phyloP scores from a whole-genome alignment of 148 eudicot genomes.

The Oxyria digyna region DNA sequence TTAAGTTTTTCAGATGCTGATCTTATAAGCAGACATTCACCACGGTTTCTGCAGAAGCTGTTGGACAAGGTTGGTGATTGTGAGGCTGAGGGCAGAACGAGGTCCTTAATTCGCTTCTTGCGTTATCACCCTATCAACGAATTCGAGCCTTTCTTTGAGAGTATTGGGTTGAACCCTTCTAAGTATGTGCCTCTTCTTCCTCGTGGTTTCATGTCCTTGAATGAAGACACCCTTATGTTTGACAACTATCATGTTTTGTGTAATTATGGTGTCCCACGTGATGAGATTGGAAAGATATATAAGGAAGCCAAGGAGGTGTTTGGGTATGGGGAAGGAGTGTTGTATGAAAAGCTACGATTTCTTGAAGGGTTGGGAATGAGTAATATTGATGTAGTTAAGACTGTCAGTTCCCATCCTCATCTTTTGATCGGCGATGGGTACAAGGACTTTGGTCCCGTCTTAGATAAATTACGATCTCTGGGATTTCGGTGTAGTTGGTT shows the following conservation, averaged over 20 bases:
- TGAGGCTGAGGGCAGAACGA: not conserved
- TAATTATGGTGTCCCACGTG: constrained; percentile 1
- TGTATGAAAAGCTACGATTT: not conserved
- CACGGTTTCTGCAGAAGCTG: constrained; percentile 5
- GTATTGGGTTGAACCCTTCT: constrained; percentile 8
- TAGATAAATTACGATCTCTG: constrained; percentile 22
- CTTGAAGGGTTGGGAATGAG: constrained; percentile 4
- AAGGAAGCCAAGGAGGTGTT: constrained; percentile 5
- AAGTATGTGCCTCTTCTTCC: constrained; percentile 4
- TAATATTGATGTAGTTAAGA: not conserved
- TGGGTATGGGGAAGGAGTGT: not conserved
- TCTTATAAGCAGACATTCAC: constrained; percentile 5
- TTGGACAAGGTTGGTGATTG: not conserved
- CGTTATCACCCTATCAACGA: constrained; percentile 5
- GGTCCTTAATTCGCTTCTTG: not conserved
- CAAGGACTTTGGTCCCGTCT: constrained; percentile 6
- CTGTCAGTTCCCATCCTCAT: not conserved
- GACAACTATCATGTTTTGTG: not conserved
- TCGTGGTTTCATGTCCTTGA: constrained; percentile 3
- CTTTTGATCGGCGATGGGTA: constrained; percentile 1
- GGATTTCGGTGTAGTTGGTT: constrained; percentile 46
- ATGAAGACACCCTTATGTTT: not conserved
- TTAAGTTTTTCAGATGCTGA: constrained; percentile 3
- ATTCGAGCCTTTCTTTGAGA: constrained; percentile 11
- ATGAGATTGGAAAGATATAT: not conserved